Evolutionary conservation across 306 rosid species (phyloP).

Genomic region (Cicer bijugum): DNA sequence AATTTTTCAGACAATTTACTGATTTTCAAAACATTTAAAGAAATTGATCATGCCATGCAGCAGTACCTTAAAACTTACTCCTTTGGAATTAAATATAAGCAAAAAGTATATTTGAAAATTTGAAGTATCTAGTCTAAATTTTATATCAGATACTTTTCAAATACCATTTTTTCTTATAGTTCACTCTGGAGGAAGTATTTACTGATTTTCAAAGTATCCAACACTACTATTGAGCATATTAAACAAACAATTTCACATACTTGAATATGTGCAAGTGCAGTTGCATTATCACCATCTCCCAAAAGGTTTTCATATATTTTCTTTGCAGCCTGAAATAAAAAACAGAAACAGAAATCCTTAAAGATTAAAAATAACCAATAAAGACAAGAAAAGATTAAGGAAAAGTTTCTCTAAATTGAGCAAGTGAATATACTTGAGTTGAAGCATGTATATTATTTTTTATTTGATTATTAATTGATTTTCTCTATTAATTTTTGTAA

Average conservation of each 20-base stretch:
- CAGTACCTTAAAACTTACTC: background rate
- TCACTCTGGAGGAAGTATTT: too few relatives aligned
- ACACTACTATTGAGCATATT: slow-evolving; percentile 38
- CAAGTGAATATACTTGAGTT: too few relatives aligned
- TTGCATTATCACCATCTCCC: slow-evolving; percentile 69
- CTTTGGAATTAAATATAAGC: too few relatives aligned
- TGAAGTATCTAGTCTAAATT: too few relatives aligned
- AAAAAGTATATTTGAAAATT: too few relatives aligned
- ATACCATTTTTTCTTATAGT: too few relatives aligned
- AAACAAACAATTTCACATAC: slow-evolving; percentile 50
- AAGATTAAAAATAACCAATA: slow-evolving; percentile 23
- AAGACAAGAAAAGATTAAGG: slow-evolving; percentile 10
- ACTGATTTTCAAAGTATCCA: background rate
- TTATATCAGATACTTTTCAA: too few relatives aligned
- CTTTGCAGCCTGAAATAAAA: slow-evolving; percentile 81
- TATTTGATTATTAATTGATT: too few relatives aligned
- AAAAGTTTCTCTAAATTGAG: background rate
- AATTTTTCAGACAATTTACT: slow-evolving; percentile 7
- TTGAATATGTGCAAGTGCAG: slow-evolving; percentile 92
- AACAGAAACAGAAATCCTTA: slow-evolving; percentile 19
- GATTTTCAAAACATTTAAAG: background rate
- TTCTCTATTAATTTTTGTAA: too few relatives aligned
- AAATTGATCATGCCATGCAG: slow-evolving; percentile 25
- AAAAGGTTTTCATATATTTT: slow-evolving; percentile 83
- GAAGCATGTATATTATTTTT: too few relatives aligned